Evolutionary conservation across 1,284 basidiomycete genomes (phyloP), one percentile per base, ranked within the genome.

Genomic region (Ustilago vetiveriae): DNA sequence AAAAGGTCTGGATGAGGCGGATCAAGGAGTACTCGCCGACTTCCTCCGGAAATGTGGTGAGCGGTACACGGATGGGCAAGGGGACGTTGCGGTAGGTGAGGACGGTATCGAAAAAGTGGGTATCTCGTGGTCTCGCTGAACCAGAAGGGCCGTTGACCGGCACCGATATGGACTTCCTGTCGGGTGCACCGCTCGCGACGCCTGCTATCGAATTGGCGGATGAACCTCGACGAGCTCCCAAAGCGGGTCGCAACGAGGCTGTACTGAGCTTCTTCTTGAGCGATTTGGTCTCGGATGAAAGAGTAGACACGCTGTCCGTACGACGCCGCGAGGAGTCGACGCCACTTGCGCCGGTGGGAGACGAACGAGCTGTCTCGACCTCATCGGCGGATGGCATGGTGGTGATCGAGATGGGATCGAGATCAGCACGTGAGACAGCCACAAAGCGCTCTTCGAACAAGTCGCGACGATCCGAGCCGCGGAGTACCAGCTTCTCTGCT

Each of bases 21-120:
- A 94, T 94, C 59, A 98, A 84, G 17, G 94, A 97, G 83, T 94
- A 98, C 92, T 97, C 94, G 51, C 94, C 94, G 51, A 98, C 92
- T 85, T 98, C 94, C 81, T 95, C 92, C 0, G 90, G 66, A 27
- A 80, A 80, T 6, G 59, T 57, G 38, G 66, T 64, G 14, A 78
- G 56, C 5, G 79, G 79, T 11, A 80, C 50, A 2, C 74, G 59
- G 2, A 79, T 65, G 3, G 69, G 71, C 11, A 80, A 30, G 7
- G 53, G 47, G 4, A 74, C 48, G 37, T 68, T 62, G 33, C 73
- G 63, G 26, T 93, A 96, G 24, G 86, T 86, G 52, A 94, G 90
- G 10, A 87, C 86, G 0, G 93, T 92, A 77, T 94, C 90, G 83
- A 88, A 96, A 78, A 91, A 95, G 82, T 96, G 94, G 39, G 94